phyloP scores from a whole-genome alignment of 1,139 yeast species.

The Kazachstania sp. region DNA sequence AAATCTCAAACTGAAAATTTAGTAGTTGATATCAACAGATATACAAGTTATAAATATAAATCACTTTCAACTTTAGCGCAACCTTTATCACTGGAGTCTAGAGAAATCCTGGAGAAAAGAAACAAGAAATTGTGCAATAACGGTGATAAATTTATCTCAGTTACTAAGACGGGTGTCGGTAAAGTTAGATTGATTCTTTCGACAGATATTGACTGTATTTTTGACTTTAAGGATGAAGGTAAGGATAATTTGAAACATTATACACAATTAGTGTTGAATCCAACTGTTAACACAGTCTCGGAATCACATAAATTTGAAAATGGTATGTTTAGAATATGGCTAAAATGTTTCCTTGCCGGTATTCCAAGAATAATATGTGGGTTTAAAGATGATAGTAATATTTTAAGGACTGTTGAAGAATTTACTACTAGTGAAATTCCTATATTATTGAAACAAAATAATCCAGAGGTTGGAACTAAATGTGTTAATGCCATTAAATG shows the following conservation, averaged over 20 bases:
- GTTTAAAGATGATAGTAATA: slow-evolving; percentile 65
- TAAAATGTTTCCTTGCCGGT: slow-evolving; percentile 85
- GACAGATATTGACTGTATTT: slow-evolving; percentile 87
- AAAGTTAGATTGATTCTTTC: slow-evolving; percentile 59
- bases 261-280: slow-evolving; percentile 73
- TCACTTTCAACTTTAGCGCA: slow-evolving; percentile 61
- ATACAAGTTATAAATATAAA: slow-evolving; percentile 81
- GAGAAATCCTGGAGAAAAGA: slow-evolving; percentile 61
- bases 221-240: slow-evolving; percentile 63
- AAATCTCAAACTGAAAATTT: slow-evolving; percentile 28
- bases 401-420: slow-evolving; percentile 60
- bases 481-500: slow-evolving; percentile 76
- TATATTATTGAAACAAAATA: slow-evolving; percentile 35
- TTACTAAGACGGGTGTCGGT: slow-evolving; percentile 81
- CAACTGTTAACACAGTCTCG: slow-evolving; percentile 38
- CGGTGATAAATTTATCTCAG: slow-evolving; percentile 67
- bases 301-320: slow-evolving; percentile 47
- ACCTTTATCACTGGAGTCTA: slow-evolving; percentile 64
- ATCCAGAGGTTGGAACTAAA: slow-evolving; percentile 44
- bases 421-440: slow-evolving; percentile 77
- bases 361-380: slow-evolving; percentile 74
- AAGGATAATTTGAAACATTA: slow-evolving; percentile 57
- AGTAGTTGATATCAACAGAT: slow-evolving; percentile 37
- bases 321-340: slow-evolving; percentile 77
- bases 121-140: slow-evolving; percentile 51